Evolutionary conservation across 1,139 yeast genomes (phyloP).

Genomic region (Blastobotrys malaysiensis): DNA sequence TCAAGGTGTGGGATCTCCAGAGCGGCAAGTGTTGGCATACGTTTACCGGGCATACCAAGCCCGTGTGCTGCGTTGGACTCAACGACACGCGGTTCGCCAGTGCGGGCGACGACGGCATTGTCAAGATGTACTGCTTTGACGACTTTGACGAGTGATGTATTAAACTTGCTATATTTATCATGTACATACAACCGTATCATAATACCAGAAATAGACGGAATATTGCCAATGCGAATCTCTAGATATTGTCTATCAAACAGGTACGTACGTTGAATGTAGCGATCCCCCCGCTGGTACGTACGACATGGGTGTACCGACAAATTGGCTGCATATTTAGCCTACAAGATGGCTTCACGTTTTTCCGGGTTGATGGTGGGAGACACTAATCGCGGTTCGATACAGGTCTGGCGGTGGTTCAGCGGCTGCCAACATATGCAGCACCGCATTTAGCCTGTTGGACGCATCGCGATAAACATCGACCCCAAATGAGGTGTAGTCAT

Average conservation of each 20-base stretch:
- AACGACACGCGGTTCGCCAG: constrained; percentile 88
- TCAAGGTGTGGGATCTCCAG: constrained; percentile 94
- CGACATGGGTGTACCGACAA: not conserved
- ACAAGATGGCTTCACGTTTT: no score
- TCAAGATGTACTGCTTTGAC: constrained; percentile 75
- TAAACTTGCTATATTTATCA: not conserved
- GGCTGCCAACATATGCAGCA: not conserved
- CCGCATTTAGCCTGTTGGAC: not conserved
- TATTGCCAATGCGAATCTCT: no score
- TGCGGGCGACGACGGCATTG: constrained; percentile 83
- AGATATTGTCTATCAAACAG: no score
- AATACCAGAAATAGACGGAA: no score
- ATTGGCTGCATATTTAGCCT: not conserved
- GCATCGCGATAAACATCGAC: not conserved
- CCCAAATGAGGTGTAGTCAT: not conserved
- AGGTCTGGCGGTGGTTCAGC: no score
- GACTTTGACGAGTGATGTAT: constrained; percentile 14
- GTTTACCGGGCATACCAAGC: constrained; percentile 65
- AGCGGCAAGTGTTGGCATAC: constrained; percentile 92
- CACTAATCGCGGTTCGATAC: no score
- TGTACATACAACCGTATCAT: no score
- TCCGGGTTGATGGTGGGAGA: no score
- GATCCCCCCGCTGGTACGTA: no score
- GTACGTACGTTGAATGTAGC: no score
- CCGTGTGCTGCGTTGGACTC: constrained; percentile 82